Evolutionary conservation across 306 rosid species (phyloP), one percentile per base, ranked within the genome.

Genomic region (Cucurbita moschata): DNA sequence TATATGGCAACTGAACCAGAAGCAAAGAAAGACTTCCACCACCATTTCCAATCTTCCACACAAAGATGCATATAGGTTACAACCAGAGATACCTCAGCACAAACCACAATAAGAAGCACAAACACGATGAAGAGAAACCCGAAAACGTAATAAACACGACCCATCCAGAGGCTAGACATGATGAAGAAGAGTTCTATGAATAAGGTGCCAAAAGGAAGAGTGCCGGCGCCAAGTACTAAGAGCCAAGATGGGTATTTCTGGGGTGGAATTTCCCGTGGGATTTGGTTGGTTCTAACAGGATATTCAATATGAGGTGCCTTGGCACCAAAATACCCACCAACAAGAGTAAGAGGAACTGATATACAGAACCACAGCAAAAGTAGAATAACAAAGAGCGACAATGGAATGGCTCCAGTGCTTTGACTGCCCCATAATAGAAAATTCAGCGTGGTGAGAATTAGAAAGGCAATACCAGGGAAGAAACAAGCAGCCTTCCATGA

Each of bases 81-180:
- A 62, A 92, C 98, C 8, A 90, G 85, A 42, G 96, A 92, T 6
- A 90, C 96, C 79, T 92, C 96, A 7, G 96, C 96, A 76, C 98
- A 92, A 5, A 90, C 96, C 76, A 90, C 93, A 58, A 92, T 92
- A 5, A 92, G 96, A 42, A 92, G 92, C 59, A 92, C 80, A 83
- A 90, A 1, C 5, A 87, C 96, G 15, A 92, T 71, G 60, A 92
- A 86, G 74, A 92, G 96, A 76, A 92, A 92, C 76, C 98, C 98
- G 0, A 92, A 92, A 19, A 92, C 98, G 72, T 92, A 92, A 83
- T 92, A 90, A 50, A 90, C 98, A 7, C 96, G 98, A 1, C 98
- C 98, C 98, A 90, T 90, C 98, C 98, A 92, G 63, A 92, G 82
- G 77, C 96, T 92, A 21, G 98, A 92, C 98, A 92, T 92, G 87